Conservation (phyloP, 1,284 basidiomycete genomes). For the Dichomitus squalens region DNA sequence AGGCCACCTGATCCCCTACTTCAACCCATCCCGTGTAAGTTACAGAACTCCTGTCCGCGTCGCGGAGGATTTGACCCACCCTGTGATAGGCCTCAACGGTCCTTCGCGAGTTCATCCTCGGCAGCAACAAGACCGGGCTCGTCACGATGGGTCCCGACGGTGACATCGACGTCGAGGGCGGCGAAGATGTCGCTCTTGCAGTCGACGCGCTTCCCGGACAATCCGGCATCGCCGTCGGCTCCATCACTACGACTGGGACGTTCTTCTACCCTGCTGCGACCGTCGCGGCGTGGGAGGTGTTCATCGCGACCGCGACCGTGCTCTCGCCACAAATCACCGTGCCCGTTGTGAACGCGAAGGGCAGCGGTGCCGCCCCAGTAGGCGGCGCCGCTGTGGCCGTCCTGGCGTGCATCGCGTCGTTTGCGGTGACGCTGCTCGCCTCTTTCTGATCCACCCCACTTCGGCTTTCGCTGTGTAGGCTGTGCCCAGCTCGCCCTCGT, state of each 20-base stretch:
- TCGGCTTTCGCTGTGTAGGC: neutral
- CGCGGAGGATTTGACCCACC: neutral
- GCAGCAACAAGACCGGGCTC: constrained; percentile 32
- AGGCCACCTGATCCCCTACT: constrained; percentile 32
- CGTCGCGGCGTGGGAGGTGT: constrained; percentile 55
- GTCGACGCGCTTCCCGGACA: constrained; percentile 48
- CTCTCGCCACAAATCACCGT: neutral
- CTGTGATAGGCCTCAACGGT: constrained; percentile 24
- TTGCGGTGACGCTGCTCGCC: constrained; percentile 10
- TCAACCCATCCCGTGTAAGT: constrained; percentile 45
- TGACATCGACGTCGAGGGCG: constrained; percentile 41
- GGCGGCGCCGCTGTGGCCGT: neutral
- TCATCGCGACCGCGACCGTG: constrained; percentile 30
- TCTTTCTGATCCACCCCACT: neutral
- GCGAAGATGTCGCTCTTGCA: constrained; percentile 46
- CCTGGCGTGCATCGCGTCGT: constrained; percentile 2
- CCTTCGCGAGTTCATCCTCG: constrained; percentile 34
- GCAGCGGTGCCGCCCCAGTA: neutral
- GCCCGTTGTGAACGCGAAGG: neutral
- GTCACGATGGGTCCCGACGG: constrained; percentile 15
- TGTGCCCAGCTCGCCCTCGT: neutral
- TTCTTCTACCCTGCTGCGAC: constrained; percentile 38
- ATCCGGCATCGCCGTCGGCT: constrained; percentile 25
- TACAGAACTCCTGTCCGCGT: neutral
- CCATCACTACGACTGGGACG: constrained; percentile 26